These are phyloP conservation scores for Auriscalpium orientale DNA, from an alignment of 768 basidiomycete species.

Conservation along the genomic window DNA sequence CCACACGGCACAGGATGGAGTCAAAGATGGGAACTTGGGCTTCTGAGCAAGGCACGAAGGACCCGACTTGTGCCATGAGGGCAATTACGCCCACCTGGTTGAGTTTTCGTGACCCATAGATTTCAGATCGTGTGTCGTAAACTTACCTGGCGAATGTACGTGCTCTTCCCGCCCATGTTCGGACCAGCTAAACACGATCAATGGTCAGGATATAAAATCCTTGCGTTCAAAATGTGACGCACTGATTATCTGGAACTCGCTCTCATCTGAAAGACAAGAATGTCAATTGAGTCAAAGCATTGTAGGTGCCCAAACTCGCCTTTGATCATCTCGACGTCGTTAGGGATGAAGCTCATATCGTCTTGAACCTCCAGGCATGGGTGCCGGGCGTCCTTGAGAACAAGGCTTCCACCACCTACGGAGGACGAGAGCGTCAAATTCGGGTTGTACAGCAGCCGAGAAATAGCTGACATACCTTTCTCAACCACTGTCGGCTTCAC, in stretches of 20 bases:
- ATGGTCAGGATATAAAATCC: neutral
- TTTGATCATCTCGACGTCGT: conserved; percentile 92
- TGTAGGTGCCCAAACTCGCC: conserved; percentile 30
- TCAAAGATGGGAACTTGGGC: conserved; percentile 91
- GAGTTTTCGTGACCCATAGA: neutral
- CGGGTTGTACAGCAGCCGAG: neutral
- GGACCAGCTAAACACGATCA: conserved; percentile 61
- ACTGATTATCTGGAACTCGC: conserved; percentile 96
- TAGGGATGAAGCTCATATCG: conserved; percentile 90
- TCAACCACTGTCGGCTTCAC: conserved; percentile 76
- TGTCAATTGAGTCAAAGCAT: neutral
- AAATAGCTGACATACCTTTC: conserved; percentile 47
- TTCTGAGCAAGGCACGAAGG: conserved; percentile 87
- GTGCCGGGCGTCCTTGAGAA: conserved; percentile 83
- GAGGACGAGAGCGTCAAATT: neutral
- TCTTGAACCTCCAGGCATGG: conserved; percentile 97
- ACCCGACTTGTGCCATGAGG: conserved; percentile 92
- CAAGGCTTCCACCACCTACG: conserved; percentile 70
- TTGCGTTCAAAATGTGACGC: conserved; percentile 16
- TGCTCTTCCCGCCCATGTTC: conserved; percentile 99
- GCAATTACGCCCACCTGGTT: conserved; percentile 87
- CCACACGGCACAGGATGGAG: conserved; percentile 90
- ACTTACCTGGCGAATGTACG: conserved; percentile 83
- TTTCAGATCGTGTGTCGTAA: neutral
- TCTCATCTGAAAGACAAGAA: conserved; percentile 41